phyloP scores from a whole-genome alignment of 441 rosid species.

The Arabidopsis lyrata region DNA sequence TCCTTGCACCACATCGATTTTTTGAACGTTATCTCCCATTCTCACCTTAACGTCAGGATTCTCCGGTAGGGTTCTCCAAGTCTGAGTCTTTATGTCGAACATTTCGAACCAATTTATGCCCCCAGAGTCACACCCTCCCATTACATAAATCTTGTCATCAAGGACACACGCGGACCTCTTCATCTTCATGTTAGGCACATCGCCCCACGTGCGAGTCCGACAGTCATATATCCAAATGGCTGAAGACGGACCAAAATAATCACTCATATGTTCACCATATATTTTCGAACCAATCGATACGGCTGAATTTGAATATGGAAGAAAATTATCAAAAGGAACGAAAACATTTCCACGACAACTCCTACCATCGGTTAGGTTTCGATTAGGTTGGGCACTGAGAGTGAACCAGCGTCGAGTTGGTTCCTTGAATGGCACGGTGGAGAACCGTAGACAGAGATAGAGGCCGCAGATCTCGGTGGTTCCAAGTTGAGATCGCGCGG shows the following conservation, averaged over 20 bases:
- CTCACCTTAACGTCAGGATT: not conserved
- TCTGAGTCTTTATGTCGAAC: not conserved
- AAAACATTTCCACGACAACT: not conserved
- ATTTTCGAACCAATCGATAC: not conserved
- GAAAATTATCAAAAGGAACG: not conserved
- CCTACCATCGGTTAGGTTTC: not conserved
- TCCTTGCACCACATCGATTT: not conserved
- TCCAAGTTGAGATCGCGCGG: not conserved
- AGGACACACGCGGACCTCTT: not conserved
- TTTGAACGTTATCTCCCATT: not conserved
- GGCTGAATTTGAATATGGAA: not conserved
- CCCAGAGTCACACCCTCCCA: not conserved
- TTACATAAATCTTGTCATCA: constrained; percentile 3
- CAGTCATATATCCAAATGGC: not conserved
- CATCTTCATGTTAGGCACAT: not conserved
- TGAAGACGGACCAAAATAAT: not conserved
- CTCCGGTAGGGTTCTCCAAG: not conserved
- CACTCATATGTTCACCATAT: not conserved
- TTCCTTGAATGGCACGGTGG: not conserved
- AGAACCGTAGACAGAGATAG: not conserved
- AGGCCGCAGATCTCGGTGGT: not conserved
- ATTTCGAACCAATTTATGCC: not conserved
- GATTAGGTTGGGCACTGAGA: not conserved
- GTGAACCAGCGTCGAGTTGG: not conserved
- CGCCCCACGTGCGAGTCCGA: not conserved